Conservation (phyloP, 2,329 filamentous ascomycete genomes). For the Colletotrichum tropicale region DNA sequence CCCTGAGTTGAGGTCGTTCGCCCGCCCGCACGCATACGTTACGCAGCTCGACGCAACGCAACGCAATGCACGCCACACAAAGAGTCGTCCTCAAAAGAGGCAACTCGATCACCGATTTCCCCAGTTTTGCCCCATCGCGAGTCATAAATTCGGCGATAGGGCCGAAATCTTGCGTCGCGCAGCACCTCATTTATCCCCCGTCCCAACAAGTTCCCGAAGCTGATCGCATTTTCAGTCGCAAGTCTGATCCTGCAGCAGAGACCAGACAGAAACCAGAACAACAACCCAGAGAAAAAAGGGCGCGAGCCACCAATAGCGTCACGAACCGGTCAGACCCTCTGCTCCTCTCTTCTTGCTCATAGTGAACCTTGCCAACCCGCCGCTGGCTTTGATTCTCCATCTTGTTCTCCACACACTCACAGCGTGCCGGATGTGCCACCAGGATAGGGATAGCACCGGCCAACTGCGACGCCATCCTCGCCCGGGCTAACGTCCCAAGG, state of each 20-base stretch:
- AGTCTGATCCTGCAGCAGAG: background rate
- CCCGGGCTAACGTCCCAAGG: slow-evolving; percentile 8
- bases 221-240: background rate
- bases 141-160: background rate
- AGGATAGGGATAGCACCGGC: slow-evolving; percentile 20
- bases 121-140: background rate
- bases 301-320: background rate
- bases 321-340: background rate
- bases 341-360: background rate
- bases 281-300: background rate
- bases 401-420: background rate
- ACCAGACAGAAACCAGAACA: background rate
- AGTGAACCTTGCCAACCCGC: background rate
- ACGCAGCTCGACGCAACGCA: background rate
- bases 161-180: background rate
- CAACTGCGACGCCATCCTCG: background rate
- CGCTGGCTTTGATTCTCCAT: background rate
- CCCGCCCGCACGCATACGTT: background rate
- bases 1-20: background rate
- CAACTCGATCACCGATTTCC: background rate
- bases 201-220: background rate
- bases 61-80: background rate
- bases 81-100: background rate
- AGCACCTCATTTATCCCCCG: background rate
- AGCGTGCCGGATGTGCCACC: slow-evolving; percentile 17